phyloP scores from a whole-genome alignment of 108 stramenopile genomes.

The Cyclotella sp. region DNA sequence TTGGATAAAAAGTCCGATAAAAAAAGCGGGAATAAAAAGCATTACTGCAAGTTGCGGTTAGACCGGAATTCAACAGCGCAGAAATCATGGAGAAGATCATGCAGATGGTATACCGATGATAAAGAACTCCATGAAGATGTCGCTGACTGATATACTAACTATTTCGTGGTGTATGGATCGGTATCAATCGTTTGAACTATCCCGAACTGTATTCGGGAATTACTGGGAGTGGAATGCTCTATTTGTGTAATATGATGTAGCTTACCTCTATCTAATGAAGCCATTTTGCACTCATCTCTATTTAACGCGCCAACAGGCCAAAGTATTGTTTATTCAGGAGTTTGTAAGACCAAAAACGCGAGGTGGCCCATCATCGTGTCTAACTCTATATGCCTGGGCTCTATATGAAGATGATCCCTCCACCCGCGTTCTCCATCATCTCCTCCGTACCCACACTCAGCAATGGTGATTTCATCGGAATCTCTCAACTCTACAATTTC shows the following conservation, averaged over 20 bases:
- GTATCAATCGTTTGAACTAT: conserved; percentile 45
- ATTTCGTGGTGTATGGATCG: conserved; percentile 28
- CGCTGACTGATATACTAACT: conserved; percentile 13
- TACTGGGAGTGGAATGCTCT: not conserved
- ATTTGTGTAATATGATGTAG: not conserved
- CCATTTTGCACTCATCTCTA: too few relatives aligned
- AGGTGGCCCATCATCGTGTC: conserved; percentile 50
- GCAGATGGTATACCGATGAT: conserved; percentile 18
- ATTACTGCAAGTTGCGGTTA: conserved; percentile 26
- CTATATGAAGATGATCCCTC: conserved; percentile 37
- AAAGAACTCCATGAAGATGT: conserved; percentile 9
- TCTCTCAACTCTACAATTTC: conserved; percentile 42
- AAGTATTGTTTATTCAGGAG: not conserved
- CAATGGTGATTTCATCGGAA: conserved; percentile 47
- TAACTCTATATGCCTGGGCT: conserved; percentile 40
- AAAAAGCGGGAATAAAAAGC: conserved; percentile 12
- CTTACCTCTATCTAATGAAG: not conserved
- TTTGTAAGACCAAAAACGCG: conserved; percentile 42
- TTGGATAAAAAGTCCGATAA: conserved; percentile 3
- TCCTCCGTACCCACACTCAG: conserved; percentile 44
- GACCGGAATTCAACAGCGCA: conserved; percentile 2
- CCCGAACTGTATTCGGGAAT: not conserved
- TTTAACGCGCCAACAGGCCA: not conserved
- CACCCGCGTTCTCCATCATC: conserved; percentile 42
- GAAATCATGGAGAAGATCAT: conserved; percentile 31